phyloP scores from a whole-genome alignment of 2,329 filamentous ascomycete species.

The Didymosphaeria variabile region DNA sequence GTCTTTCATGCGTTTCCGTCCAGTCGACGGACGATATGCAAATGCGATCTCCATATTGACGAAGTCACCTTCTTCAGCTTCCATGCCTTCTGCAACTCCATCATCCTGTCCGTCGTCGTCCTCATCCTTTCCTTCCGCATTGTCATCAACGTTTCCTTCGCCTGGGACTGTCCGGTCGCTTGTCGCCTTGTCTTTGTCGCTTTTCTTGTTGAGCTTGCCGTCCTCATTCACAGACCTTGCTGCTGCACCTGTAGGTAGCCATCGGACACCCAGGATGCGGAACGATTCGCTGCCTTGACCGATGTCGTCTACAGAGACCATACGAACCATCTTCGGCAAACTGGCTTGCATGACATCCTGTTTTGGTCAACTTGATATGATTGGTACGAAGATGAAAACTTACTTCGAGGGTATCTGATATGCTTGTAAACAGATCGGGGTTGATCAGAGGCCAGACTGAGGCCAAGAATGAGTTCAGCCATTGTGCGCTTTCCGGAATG shows the following conservation, averaged over 20 bases:
- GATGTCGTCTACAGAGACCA: constrained; percentile 79
- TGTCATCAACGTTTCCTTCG: constrained; percentile 51
- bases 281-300: constrained; percentile 77
- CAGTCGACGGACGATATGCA: constrained; percentile 72
- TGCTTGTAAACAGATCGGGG: constrained; percentile 74
- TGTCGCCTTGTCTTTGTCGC: constrained; percentile 56
- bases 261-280: constrained; percentile 74
- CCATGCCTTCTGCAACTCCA: constrained; percentile 68
- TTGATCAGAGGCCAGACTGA: constrained; percentile 80
- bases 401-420: constrained; percentile 73
- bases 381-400: background rate
- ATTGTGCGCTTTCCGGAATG: constrained; percentile 72
- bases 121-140: constrained; percentile 46
- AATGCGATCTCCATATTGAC: constrained; percentile 80
- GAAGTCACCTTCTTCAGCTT: constrained; percentile 80
- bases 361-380: constrained; percentile 21
- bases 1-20: constrained; percentile 66
- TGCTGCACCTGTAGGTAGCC: constrained; percentile 76
- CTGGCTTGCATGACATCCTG: constrained; percentile 81
- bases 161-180: constrained; percentile 62
- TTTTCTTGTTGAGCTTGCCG: constrained; percentile 63
- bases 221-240: constrained; percentile 67
- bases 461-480: constrained; percentile 74
- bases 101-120: constrained; percentile 35
- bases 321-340: constrained; percentile 72